Percentiles rank a stretch among this genome's conserved stretches.
phyloP scores from a whole-genome alignment of 371 early-diverging fungal genomes.

The Mortierella sp. region DNA sequence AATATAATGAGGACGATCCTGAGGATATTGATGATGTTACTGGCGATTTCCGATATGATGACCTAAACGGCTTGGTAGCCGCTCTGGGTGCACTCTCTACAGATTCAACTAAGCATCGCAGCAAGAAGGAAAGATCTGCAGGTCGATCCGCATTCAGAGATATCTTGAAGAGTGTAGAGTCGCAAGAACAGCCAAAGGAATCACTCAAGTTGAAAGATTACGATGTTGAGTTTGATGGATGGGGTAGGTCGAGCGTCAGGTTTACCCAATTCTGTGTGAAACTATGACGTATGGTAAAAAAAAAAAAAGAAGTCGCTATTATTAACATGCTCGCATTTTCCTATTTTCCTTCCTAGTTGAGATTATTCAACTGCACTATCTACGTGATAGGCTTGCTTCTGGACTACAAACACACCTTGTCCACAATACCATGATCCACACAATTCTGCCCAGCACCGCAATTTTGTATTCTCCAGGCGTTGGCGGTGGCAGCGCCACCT shows the following conservation, averaged over 20 bases:
- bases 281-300: background rate
- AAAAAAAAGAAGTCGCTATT: background rate
- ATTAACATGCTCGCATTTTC: background rate
- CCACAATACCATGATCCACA: conserved; percentile 50
- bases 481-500: conserved; percentile 19
- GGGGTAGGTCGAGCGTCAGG: conserved; percentile 55
- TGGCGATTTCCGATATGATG: conserved; percentile 63
- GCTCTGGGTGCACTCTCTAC: conserved; percentile 68
- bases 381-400: conserved; percentile 56
- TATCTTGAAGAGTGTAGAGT: conserved; percentile 76
- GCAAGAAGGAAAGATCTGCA: conserved; percentile 70
- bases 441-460: conserved; percentile 36
- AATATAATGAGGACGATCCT: conserved; percentile 55
- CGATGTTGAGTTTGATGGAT: conserved; percentile 63
- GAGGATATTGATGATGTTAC: conserved; percentile 58
- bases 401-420: conserved; percentile 61
- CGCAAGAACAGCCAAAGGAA: conserved; percentile 39
- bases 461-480: conserved; percentile 45
- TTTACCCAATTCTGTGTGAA: background rate
- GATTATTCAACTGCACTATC: conserved; percentile 58
- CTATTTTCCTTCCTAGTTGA: conserved; percentile 44
- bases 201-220: conserved; percentile 47
- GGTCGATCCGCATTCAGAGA: conserved; percentile 80
- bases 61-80: conserved; percentile 69
- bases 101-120: conserved; percentile 71